Evolutionary conservation across 352 stramenopile genomes (phyloP), one percentile per base, ranked within the genome.

Genomic region (Phytophthora sp.): DNA sequence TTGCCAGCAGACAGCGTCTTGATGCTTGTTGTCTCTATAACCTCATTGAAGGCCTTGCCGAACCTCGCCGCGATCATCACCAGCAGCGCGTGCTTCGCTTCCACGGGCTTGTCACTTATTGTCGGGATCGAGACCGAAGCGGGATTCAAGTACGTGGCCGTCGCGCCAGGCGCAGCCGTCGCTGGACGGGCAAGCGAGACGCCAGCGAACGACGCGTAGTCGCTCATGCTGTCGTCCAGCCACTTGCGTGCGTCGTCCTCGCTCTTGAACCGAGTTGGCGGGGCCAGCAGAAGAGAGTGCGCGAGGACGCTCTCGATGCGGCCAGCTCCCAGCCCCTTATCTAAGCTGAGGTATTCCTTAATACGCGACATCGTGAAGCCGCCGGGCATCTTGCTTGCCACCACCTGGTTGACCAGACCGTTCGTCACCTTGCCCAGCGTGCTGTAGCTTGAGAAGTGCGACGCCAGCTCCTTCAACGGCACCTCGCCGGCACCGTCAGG

Each of bases 1-100:
- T 95, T 95, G 36, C 88, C 89, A n/a, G 81, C 86, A 39, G 81
- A 67, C 3, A 96, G 64, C 46, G 89, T 82, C 73, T 96, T 93
- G 62, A 97, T 90, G 8, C 77, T 93, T 15, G 74, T 56, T 11
- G 73, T 79, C 12, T 89, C 81, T 2, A 66, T 64, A 31, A 97
- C 69, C 42, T 96, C 83, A 18, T 55, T 77, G 41, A 94, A 83
- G 4, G 61, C 31, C 82, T 92, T 94, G 56, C 79, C 75, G 44
- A 94, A 80, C 73, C 95, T 97, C 20, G 73, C 71, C 15, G 86
- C 71, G 9, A 97, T 65, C 54, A 97, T 75, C 46, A 93, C 85
- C 46, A 86, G 52, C 66, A 97, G 52, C 5, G 83, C 86, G 54
- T 97, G 83, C 59, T 87, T 88, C 7, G 88, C 82, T n/a, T 93